Percentiles rank a stretch among this genome's conserved stretches.
Conservation (phyloP, 1,284 basidiomycete genomes). For the Cryptococcus sp. region DNA sequence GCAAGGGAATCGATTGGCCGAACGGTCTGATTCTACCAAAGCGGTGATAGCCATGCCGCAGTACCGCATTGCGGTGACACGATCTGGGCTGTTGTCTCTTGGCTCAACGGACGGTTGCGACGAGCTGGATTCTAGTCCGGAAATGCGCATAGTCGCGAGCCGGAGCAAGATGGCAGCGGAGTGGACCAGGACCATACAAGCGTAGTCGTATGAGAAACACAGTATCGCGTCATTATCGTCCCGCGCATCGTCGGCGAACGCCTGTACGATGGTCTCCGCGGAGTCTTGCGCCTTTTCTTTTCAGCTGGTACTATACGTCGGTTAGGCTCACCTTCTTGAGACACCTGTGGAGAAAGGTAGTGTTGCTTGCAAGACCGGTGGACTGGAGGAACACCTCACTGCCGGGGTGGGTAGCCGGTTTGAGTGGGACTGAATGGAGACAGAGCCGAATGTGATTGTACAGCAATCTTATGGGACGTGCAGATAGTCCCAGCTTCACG, state of each 20-base stretch:
- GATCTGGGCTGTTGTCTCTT: constrained; percentile 9
- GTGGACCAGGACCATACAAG: constrained; percentile 24
- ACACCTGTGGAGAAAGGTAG: constrained; percentile 6
- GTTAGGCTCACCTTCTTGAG: constrained; percentile 18
- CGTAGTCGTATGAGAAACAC: constrained; percentile 25
- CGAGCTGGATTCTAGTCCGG: neutral
- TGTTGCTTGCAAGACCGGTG: neutral
- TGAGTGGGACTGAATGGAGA: constrained; percentile 22
- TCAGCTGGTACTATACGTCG: neutral
- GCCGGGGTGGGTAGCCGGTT: constrained; percentile 18
- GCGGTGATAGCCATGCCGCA: constrained; percentile 25
- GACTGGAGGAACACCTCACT: constrained; percentile 8
- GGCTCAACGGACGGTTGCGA: neutral
- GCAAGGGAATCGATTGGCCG: constrained; percentile 23
- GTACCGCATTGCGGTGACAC: constrained; percentile 17
- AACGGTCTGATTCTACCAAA: constrained; percentile 24
- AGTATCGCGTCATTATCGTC: constrained; percentile 19
- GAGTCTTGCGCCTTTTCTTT: constrained; percentile 16
- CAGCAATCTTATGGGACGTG: constrained; percentile 18
- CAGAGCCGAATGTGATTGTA: constrained; percentile 29
- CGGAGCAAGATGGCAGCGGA: constrained; percentile 20
- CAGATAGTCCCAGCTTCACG: constrained; percentile 14
- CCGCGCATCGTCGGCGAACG: constrained; percentile 21
- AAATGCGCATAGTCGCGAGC: constrained; percentile 9
- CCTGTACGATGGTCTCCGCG: constrained; percentile 20